Conservation (phyloP, 805 yeast genomes). For the Pichia paraexigua region DNA sequence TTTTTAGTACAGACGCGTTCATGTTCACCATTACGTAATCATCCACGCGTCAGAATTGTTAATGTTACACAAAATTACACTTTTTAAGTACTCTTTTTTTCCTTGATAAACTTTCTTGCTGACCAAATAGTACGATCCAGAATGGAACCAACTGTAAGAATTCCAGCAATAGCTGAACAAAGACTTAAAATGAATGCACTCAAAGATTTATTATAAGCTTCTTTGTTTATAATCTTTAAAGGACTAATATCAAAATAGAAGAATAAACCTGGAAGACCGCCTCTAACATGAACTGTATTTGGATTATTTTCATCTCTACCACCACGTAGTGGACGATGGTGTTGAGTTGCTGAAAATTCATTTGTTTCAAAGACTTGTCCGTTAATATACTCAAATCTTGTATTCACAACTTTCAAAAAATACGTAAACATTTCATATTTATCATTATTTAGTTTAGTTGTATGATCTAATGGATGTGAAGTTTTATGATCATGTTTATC, state of each 20-base stretch:
- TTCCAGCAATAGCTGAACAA: slow-evolving; percentile 87
- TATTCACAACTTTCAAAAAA: slow-evolving; percentile 83
- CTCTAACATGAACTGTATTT: slow-evolving; percentile 68
- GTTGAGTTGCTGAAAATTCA: slow-evolving; percentile 83
- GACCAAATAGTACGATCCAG: slow-evolving; percentile 84
- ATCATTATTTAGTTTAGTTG: slow-evolving; percentile 30
- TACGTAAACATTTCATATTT: slow-evolving; percentile 66
- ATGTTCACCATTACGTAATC: background rate
- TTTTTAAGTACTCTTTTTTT: slow-evolving; percentile 48
- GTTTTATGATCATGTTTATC: slow-evolving; percentile 29
- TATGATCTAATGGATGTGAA: slow-evolving; percentile 64
- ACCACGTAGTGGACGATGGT: slow-evolving; percentile 77
- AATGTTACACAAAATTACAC: background rate
- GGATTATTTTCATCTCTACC: slow-evolving; percentile 92
- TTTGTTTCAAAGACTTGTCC: slow-evolving; percentile 61
- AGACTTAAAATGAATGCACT: slow-evolving; percentile 76
- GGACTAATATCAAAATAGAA: slow-evolving; percentile 90
- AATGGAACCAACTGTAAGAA: slow-evolving; percentile 84
- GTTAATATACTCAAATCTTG: slow-evolving; percentile 67
- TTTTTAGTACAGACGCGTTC: background rate
- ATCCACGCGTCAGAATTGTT: background rate
- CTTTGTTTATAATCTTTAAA: slow-evolving; percentile 79
- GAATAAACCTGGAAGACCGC: slow-evolving; percentile 88
- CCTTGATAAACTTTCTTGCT: slow-evolving; percentile 68
- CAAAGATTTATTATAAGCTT: slow-evolving; percentile 67